A percentile compares a stretch with the other conserved stretches of the same genome.
Conservation (phyloP, 257 asterid species). For the Plectranthus barbatus region DNA sequence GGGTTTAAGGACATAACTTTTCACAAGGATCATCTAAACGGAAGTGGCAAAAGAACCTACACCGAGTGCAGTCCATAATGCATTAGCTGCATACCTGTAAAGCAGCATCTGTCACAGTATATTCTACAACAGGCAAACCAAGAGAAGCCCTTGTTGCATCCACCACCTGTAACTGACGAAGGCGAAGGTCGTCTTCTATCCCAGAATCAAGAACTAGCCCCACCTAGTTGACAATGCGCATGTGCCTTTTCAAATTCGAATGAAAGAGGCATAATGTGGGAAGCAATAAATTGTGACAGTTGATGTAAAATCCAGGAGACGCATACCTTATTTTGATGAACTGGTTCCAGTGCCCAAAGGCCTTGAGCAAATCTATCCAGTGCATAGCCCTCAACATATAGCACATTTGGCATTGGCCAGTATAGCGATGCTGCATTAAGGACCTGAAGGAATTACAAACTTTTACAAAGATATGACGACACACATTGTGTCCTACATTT, state of each 20-base stretch:
- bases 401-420: slow-evolving; percentile 85
- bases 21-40: background rate
- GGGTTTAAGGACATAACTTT: background rate
- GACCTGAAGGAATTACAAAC: slow-evolving; percentile 54
- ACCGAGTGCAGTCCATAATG: background rate
- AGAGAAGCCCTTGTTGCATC: slow-evolving; percentile 96
- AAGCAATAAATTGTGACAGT: background rate
- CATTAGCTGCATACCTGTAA: slow-evolving; percentile 41
- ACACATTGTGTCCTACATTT: no score
- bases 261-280: background rate
- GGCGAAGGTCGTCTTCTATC: slow-evolving; percentile 72
- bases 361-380: slow-evolving; percentile 92
- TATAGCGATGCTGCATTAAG: slow-evolving; percentile 98
- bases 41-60: background rate
- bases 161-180: slow-evolving; percentile 82
- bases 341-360: slow-evolving; percentile 75
- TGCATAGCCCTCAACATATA: slow-evolving; percentile 92
- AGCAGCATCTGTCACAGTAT: slow-evolving; percentile 69
- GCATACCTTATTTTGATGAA: slow-evolving; percentile 79
- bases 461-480: slow-evolving; percentile 20
- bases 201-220: slow-evolving; percentile 91
- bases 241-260: slow-evolving; percentile 7
- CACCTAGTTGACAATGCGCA: slow-evolving; percentile 34
- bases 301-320: background rate
- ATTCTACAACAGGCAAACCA: slow-evolving; percentile 73